Conservation (phyloP, 768 basidiomycete genomes). For the Clitopilus passeckerianus region DNA sequence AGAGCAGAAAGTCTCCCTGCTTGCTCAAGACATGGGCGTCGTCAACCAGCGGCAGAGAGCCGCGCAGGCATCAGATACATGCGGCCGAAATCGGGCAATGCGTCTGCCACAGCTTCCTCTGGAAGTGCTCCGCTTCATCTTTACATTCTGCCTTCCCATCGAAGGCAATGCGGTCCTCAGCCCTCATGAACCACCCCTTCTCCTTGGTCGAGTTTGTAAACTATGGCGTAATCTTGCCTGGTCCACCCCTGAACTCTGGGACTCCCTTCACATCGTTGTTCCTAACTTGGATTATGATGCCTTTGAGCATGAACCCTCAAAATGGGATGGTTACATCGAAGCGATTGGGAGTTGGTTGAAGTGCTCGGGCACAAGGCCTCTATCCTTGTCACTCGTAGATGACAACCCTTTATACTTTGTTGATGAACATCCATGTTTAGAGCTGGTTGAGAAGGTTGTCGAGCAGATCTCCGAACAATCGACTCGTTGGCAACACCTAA, state of each 20-base stretch:
- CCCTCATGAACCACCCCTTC: background rate
- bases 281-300: background rate
- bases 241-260: background rate
- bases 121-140: background rate
- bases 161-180: background rate
- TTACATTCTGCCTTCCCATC: background rate
- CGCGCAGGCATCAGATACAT: too few relatives aligned
- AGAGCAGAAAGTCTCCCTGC: too few relatives aligned
- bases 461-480: background rate
- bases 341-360: background rate
- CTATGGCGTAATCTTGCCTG: background rate
- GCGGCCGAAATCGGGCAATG: too few relatives aligned
- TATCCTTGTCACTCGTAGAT: background rate
- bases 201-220: background rate
- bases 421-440: background rate
- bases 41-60: too few relatives aligned
- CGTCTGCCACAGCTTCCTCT: background rate
- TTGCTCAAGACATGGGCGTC: too few relatives aligned
- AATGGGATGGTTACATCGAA: background rate
- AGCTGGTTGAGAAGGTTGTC: background rate
- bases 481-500: background rate
- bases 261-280: background rate
- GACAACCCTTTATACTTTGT: background rate
- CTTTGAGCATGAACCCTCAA: background rate
- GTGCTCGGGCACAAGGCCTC: background rate